These are phyloP conservation scores for Irpex lacteus DNA, from an alignment of 1,284 basidiomycete species.

Conservation along the genomic window DNA sequence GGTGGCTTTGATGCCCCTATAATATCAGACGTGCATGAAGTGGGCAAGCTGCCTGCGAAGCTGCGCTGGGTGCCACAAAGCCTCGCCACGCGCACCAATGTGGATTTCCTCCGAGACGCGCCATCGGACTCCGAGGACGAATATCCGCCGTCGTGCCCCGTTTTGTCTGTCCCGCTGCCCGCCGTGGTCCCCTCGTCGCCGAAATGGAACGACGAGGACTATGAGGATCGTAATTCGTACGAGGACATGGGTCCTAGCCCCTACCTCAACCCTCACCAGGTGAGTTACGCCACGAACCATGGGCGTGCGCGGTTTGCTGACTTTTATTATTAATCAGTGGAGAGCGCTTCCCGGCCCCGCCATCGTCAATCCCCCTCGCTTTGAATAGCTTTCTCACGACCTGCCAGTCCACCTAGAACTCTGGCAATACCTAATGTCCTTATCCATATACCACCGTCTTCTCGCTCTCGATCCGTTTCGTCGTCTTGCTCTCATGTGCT, in stretches of 20 bases:
- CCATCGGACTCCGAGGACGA: constrained; percentile 31
- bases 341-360: constrained; percentile 35
- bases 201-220: constrained; percentile 26
- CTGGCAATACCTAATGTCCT: neutral
- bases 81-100: constrained; percentile 30
- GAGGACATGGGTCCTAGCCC: constrained; percentile 28
- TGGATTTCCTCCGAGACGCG: constrained; percentile 27
- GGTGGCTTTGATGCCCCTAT: constrained; percentile 46
- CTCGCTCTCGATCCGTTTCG: neutral
- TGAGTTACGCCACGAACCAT: constrained; percentile 17
- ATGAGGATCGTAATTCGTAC: constrained; percentile 31
- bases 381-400: constrained; percentile 12
- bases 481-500: constrained; percentile 1
- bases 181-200: constrained; percentile 26
- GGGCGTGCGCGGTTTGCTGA: constrained; percentile 6
- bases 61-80: constrained; percentile 44
- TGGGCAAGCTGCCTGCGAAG: constrained; percentile 37
- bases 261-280: constrained; percentile 34
- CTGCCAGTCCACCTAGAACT: neutral
- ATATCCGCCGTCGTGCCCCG: constrained; percentile 28
- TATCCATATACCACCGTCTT: neutral
- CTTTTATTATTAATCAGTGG: constrained; percentile 26
- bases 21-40: constrained; percentile 40
- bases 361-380: constrained; percentile 28
- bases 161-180: constrained; percentile 30